These are phyloP conservation scores for Lyophyllum semitale DNA, from an alignment of 768 basidiomycete genomes.

Conservation along the genomic window DNA sequence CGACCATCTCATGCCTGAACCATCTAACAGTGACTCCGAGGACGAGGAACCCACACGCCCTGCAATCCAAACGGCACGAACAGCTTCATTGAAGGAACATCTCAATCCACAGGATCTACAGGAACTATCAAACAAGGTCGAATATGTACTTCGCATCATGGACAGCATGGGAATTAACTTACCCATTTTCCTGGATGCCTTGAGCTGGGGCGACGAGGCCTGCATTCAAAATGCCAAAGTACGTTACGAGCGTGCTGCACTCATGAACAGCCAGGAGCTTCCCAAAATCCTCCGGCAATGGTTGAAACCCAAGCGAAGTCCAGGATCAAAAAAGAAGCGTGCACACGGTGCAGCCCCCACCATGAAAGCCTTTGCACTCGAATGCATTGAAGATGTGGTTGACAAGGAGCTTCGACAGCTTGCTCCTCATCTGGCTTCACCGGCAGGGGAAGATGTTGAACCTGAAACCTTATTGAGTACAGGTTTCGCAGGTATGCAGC, in stretches of 20 bases:
- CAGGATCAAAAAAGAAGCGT: constrained; percentile 15
- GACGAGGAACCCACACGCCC: not conserved
- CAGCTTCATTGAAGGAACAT: not conserved
- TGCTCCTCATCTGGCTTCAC: not conserved
- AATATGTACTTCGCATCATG: constrained; percentile 12
- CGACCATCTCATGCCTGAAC: not conserved
- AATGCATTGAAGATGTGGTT: constrained; percentile 4
- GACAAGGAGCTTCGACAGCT: not conserved
- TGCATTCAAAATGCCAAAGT: constrained; percentile 26
- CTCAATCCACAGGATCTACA: not conserved
- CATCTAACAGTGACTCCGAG: not conserved
- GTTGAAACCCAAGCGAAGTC: constrained; percentile 25
- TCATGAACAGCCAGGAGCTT: constrained; percentile 25
- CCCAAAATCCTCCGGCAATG: constrained; percentile 26
- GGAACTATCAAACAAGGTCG: not conserved
- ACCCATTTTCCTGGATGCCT: constrained; percentile 29
- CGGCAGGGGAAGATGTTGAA: not conserved
- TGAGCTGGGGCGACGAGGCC: constrained; percentile 30
- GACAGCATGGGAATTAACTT: constrained; percentile 20
- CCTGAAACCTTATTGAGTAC: not conserved
- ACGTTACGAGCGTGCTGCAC: constrained; percentile 16
- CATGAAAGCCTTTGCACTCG: constrained; percentile 23
- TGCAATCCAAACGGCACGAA: not conserved
- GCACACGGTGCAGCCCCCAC: constrained; percentile 16
- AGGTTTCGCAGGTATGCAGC: constrained; percentile 3